Conservation (phyloP, 1,139 yeast species). For the Martiniozyma asiatica region DNA sequence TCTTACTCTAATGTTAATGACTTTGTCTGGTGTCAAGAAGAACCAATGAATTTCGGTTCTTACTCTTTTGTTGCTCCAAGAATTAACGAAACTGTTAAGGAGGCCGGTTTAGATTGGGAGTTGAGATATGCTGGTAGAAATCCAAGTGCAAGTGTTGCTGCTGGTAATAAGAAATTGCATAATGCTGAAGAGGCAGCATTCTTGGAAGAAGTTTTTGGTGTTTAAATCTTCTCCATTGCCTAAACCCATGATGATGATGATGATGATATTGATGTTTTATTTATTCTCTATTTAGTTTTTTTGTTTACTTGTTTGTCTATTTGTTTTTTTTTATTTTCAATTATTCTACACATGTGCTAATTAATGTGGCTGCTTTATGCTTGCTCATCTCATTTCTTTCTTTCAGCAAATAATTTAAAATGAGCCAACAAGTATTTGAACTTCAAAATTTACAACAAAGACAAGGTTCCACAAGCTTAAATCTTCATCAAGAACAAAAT, state of each 20-base stretch:
- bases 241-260: too few relatives aligned
- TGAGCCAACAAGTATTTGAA: too few relatives aligned
- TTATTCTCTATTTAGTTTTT: neutral
- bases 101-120: constrained; percentile 53
- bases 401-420: too few relatives aligned
- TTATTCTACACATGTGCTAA: too few relatives aligned
- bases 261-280: neutral
- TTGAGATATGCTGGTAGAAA: constrained; percentile 94
- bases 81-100: constrained; percentile 58
- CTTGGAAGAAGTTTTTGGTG: constrained; percentile 58
- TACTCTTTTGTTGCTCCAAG: constrained; percentile 78
- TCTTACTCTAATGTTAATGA: constrained; percentile 77
- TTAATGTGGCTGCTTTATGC: too few relatives aligned
- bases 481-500: too few relatives aligned
- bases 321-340: constrained; percentile 1
- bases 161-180: constrained; percentile 90
- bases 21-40: constrained; percentile 96
- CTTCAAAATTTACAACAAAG: too few relatives aligned
- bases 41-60: constrained; percentile 95
- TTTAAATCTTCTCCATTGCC: too few relatives aligned
- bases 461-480: too few relatives aligned
- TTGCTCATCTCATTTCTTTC: too few relatives aligned
- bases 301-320: too few relatives aligned
- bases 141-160: constrained; percentile 97
- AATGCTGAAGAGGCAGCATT: constrained; percentile 80